Percentiles rank a stretch among this genome's conserved stretches.
phyloP scores from a whole-genome alignment of 208 protist genomes.

The Leishmania lainsoni region DNA sequence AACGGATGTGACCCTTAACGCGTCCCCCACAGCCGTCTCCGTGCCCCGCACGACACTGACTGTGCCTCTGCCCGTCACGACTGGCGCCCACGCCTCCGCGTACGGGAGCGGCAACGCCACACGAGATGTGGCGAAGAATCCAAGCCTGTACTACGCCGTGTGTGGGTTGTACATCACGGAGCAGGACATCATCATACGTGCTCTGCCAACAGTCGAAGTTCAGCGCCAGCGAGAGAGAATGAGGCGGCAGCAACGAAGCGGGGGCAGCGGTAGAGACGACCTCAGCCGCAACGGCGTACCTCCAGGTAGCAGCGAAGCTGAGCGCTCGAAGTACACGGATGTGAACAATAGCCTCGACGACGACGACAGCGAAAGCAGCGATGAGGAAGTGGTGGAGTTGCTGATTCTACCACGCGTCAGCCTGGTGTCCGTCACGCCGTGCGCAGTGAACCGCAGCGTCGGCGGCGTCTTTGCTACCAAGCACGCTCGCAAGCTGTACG shows the following conservation, averaged over 20 bases:
- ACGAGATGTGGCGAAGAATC: conserved; percentile 21
- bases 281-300: background rate
- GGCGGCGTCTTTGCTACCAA: conserved; percentile 30
- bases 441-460: conserved; percentile 24
- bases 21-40: background rate
- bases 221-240: conserved; percentile 12
- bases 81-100: background rate
- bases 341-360: conserved; percentile 1
- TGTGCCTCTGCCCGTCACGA: background rate
- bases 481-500: conserved; percentile 29
- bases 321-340: background rate
- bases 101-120: conserved; percentile 1
- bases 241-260: background rate
- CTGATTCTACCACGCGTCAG: conserved; percentile 32
- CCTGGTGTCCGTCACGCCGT: conserved; percentile 29
- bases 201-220: conserved; percentile 27
- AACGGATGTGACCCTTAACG: background rate
- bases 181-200: conserved; percentile 33
- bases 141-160: conserved; percentile 35
- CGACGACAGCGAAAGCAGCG: background rate
- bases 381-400: conserved; percentile 24
- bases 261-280: background rate
- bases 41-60: background rate
- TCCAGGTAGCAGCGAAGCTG: background rate
- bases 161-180: conserved; percentile 41